Evolutionary conservation across 345 rosid genomes (phyloP).

Genomic region (Excoecaria cochinchinensis): DNA sequence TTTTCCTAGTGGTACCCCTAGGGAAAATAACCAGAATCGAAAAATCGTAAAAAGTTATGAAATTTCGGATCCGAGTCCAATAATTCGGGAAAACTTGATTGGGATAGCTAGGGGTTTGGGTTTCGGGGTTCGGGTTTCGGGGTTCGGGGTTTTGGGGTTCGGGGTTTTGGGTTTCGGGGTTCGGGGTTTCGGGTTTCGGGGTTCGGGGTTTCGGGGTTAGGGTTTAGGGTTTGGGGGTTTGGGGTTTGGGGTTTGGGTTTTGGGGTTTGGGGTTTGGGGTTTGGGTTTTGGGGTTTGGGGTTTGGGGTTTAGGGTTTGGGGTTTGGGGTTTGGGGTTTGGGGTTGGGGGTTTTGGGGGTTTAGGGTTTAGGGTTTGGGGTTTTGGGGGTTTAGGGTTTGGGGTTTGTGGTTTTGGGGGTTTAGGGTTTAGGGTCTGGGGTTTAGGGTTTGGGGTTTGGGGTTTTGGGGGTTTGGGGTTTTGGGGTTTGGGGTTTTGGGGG

Average conservation of each 20-base stretch:
- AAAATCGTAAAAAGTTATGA: too few relatives aligned
- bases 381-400: constrained; percentile 16
- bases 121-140: constrained; percentile 27
- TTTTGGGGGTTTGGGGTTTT: constrained; percentile 12
- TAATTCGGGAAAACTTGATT: too few relatives aligned
- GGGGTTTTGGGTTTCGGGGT: constrained; percentile 12
- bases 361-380: constrained; percentile 18
- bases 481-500: not conserved
- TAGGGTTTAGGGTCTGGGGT: constrained; percentile 11
- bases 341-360: constrained; percentile 13
- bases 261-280: constrained; percentile 25
- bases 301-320: constrained; percentile 24
- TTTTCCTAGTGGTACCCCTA: too few relatives aligned
- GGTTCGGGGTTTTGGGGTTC: constrained; percentile 19
- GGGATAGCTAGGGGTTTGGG: too few relatives aligned
- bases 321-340: constrained; percentile 25
- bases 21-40: too few relatives aligned
- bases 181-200: constrained; percentile 23
- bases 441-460: constrained; percentile 15
- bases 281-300: constrained; percentile 25
- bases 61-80: too few relatives aligned
- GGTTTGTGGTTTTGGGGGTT: constrained; percentile 11
- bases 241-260: constrained; percentile 18
- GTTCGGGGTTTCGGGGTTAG: constrained; percentile 21
- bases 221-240: constrained; percentile 7